Percentiles rank a stretch among this genome's conserved stretches.
Conservation (phyloP, 2,329 filamentous ascomycete genomes). For the Phoma herbarum region DNA sequence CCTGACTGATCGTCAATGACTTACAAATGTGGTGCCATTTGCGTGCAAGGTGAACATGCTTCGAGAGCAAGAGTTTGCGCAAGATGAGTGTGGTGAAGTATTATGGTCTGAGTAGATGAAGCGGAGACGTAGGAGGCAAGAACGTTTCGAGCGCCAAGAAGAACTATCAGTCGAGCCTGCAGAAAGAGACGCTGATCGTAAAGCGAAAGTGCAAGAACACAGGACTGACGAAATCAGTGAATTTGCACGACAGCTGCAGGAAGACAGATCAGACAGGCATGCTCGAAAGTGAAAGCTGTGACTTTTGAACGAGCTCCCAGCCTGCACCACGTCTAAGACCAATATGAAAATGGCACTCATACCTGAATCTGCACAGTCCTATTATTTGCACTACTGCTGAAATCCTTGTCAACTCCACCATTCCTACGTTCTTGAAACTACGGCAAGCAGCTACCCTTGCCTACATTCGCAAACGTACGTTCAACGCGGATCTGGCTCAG, state of each 20-base stretch:
- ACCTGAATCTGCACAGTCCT: too few relatives aligned
- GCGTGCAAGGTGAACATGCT: not conserved
- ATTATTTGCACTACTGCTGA: not conserved
- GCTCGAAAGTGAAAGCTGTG: not conserved
- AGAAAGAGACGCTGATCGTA: not conserved
- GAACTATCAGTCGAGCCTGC: not conserved
- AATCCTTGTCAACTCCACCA: not conserved
- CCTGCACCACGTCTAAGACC: not conserved
- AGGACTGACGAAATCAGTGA: not conserved
- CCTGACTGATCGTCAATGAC: not conserved
- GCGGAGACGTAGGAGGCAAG: not conserved
- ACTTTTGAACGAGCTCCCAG: not conserved
- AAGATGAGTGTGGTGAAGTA: not conserved
- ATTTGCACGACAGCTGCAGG: not conserved
- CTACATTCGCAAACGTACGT: not conserved
- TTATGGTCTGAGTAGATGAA: not conserved
- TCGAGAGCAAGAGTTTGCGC: not conserved
- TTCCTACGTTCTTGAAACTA: not conserved
- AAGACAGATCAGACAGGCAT: not conserved
- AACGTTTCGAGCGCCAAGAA: not conserved
- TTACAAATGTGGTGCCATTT: not conserved
- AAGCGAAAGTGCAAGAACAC: not conserved
- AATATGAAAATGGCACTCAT: not conserved
- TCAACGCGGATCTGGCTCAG: not conserved
- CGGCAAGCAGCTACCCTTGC: not conserved